Evolutionary conservation across 192 early-diverging fungal species (phyloP).

Genomic region (Mortierella antarctica): DNA sequence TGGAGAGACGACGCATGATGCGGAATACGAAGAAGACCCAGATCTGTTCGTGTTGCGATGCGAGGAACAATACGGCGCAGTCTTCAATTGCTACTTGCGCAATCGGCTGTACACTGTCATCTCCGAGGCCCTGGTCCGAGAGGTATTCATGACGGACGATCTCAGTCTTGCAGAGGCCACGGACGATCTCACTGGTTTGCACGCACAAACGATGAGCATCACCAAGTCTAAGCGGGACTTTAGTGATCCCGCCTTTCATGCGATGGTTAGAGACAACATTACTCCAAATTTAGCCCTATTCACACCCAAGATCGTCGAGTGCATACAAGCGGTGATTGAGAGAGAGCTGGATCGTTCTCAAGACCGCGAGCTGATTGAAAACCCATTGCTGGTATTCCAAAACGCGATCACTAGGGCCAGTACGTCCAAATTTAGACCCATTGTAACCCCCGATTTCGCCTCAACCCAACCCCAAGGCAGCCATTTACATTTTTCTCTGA

Average conservation of each 20-base stretch:
- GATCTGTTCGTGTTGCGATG: slow-evolving; percentile 15
- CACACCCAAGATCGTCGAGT: neutral
- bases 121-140: slow-evolving; percentile 20
- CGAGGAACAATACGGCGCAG: slow-evolving; percentile 19
- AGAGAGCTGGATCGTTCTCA: neutral
- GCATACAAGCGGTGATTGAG: neutral
- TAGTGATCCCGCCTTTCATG: too few relatives aligned
- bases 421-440: neutral
- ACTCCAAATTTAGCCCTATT: too few relatives aligned
- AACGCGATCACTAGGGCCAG: slow-evolving; percentile 33
- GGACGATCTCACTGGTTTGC: slow-evolving; percentile 4
- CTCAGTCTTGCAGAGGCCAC: slow-evolving; percentile 8
- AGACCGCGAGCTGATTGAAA: slow-evolving; percentile 4
- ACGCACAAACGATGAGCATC: neutral
- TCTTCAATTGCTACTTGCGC: slow-evolving; percentile 6
- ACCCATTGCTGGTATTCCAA: slow-evolving; percentile 16
- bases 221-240: slow-evolving; percentile 6
- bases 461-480: neutral
- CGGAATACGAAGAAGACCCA: slow-evolving; percentile 17
- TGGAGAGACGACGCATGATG: slow-evolving; percentile 22
- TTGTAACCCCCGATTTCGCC: neutral
- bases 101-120: slow-evolving; percentile 15
- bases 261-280: too few relatives aligned
- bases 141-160: slow-evolving; percentile 27
- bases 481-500: too few relatives aligned